phyloP scores from a whole-genome alignment of 1,284 basidiomycete species.

The Cutaneotrichosporon sp. region DNA sequence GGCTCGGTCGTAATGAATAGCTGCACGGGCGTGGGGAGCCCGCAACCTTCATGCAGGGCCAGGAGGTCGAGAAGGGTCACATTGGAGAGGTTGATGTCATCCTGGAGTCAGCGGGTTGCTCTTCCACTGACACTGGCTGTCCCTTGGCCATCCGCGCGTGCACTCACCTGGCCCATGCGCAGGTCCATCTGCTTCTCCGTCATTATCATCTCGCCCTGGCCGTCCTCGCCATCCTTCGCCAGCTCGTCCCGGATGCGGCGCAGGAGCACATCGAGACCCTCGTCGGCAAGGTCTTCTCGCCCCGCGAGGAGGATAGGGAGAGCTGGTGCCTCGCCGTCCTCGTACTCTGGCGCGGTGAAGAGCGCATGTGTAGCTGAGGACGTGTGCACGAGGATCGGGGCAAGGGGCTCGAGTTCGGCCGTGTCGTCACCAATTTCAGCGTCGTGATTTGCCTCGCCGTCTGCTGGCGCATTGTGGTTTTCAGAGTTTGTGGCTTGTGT shows the following conservation, averaged over 20 bases:
- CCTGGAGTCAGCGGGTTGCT: conserved; percentile 28
- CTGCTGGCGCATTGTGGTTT: no score
- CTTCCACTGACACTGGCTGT: no score
- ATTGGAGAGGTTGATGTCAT: conserved; percentile 35
- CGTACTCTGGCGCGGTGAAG: conserved; percentile 23
- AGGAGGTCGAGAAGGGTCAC: conserved; percentile 40
- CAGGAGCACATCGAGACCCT: conserved; percentile 27
- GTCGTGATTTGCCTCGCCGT: no score
- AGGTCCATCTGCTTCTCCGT: conserved; percentile 50
- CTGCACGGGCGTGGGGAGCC: conserved; percentile 36
- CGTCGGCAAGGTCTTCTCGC: conserved; percentile 31
- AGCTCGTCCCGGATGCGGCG: conserved; percentile 27
- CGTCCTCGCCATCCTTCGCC: conserved; percentile 18
- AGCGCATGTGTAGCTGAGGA: conserved; percentile 24
- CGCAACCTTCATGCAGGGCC: conserved; percentile 36
- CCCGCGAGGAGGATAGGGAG: conserved; percentile 27
- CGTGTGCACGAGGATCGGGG: conserved; percentile 27
- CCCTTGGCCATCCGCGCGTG: not conserved
- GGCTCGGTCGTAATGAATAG: conserved; percentile 33
- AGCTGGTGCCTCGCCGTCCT: conserved; percentile 3
- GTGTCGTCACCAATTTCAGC: no score
- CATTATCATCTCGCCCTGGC: conserved; percentile 30
- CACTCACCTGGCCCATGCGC: conserved; percentile 66
- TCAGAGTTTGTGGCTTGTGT: no score
- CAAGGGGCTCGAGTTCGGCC: conserved; percentile 9